Evolutionary conservation across 2,329 filamentous ascomycete genomes (phyloP).

Genomic region (Paraphoma chrysanthemicola): DNA sequence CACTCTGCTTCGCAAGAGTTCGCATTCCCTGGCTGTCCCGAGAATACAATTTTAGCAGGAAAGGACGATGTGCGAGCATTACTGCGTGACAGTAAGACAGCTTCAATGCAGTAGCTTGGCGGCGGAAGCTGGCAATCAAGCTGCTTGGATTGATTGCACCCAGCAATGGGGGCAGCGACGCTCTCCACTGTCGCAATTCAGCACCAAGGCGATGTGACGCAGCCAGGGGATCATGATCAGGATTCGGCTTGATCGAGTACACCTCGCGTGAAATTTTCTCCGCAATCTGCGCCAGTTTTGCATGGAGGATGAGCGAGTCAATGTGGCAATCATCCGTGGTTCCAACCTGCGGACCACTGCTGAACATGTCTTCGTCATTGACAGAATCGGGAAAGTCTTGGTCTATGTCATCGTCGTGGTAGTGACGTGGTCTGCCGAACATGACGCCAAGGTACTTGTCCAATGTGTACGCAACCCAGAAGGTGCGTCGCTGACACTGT

Average conservation of each 20-base stretch:
- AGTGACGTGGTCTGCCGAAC: conserved; percentile 64
- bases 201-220: conserved; percentile 49
- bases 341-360: conserved; percentile 38
- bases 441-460: conserved; percentile 68
- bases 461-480: conserved; percentile 68
- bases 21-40: conserved; percentile 25
- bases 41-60: conserved; percentile 29
- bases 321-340: conserved; percentile 57
- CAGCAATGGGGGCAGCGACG: conserved; percentile 52
- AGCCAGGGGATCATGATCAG: conserved; percentile 45
- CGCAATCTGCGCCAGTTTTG: conserved; percentile 45
- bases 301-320: conserved; percentile 57
- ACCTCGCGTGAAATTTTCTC: conserved; percentile 41
- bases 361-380: conserved; percentile 65
- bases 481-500: conserved; percentile 64
- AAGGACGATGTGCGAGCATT: conserved; percentile 44
- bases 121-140: conserved; percentile 54
- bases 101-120: conserved; percentile 40
- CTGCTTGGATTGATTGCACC: conserved; percentile 54
- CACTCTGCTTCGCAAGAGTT: conserved; percentile 45
- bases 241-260: conserved; percentile 42
- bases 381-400: conserved; percentile 64
- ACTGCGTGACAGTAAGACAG: conserved; percentile 45
- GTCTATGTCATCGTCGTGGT: conserved; percentile 69
- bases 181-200: conserved; percentile 44